A percentile compares a stretch with the other conserved stretches of the same genome.
These are phyloP conservation scores for Citrus australasica DNA, from an alignment of 345 rosid genomes.

Conservation along the genomic window DNA sequence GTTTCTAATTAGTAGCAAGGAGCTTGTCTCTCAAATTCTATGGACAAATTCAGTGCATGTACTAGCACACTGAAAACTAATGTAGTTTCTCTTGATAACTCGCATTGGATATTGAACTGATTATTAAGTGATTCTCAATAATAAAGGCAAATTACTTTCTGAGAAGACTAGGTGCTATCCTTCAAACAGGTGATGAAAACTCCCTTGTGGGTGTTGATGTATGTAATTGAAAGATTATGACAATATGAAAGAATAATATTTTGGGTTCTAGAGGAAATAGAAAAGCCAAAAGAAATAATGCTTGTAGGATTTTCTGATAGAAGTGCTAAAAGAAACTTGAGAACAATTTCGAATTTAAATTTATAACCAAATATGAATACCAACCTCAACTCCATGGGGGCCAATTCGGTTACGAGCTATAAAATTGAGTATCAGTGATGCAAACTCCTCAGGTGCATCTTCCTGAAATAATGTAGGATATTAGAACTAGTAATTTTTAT, in stretches of 20 bases:
- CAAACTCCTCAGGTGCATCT: slow-evolving; percentile 93
- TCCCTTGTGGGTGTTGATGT: neutral
- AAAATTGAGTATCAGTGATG: slow-evolving; percentile 55
- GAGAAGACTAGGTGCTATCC: neutral
- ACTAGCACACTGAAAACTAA: neutral
- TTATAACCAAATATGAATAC: slow-evolving; percentile 4
- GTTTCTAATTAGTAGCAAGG: neutral
- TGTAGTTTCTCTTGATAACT: neutral
- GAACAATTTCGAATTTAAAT: neutral
- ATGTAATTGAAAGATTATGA: neutral
- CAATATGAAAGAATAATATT: neutral
- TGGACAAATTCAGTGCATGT: neutral
- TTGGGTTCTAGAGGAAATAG: neutral
- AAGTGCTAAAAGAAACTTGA: neutral
- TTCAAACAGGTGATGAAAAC: neutral
- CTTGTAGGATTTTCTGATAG: neutral
- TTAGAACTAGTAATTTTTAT: neutral
- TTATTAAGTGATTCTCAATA: neutral
- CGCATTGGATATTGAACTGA: neutral
- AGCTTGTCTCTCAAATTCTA: neutral
- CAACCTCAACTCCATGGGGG: slow-evolving; percentile 81
- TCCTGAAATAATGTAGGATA: slow-evolving; percentile 46
- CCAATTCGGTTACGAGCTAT: slow-evolving; percentile 80
- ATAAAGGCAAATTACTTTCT: neutral
- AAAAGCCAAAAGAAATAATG: neutral